Base-by-base conservation (phyloP, 2,329 filamentous ascomycete species). In the Ilyonectria sp. region DNA sequence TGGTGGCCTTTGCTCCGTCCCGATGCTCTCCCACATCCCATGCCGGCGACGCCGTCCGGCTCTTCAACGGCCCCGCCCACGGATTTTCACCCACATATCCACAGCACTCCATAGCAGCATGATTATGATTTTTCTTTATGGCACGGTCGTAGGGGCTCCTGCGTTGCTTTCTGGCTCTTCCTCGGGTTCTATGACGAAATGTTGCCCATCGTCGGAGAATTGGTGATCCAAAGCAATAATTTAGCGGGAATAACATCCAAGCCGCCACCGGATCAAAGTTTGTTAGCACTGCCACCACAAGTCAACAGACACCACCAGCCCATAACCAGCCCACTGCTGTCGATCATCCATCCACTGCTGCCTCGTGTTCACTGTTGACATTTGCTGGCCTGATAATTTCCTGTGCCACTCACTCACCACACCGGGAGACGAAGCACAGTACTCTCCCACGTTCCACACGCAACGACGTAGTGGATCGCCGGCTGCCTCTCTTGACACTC, bases 281-380 rank as follows among this genome's bases (percentile, higher is more conserved):
- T 49, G 56, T 37, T 44, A n/a, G 60, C 65, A 68, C 65, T 60
- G 65, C 65, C 65, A 60, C 65, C 65, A 60, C 65, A 35, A 35
- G 55, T 21, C n/a, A 35, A 19, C 29, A 43, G 21, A 44, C 37
- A 26, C 6, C 35, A 56, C 37, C 53, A 59, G 62, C 62, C 44
- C 62, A 65, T 56, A 21, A 31, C 46, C 31, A 55, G 7, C 21
- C 40, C 37, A 46, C 37, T 13, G 31, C 21, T 53, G 50, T 35
- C 44, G 52, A 62, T 62, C 52, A 44, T 13, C 15, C 52, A 44
- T 13, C 19, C 50, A 49, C 21, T 5, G 13, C 31, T 31, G 8
- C 31, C 50, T 44, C 40, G 59, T 62, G 49, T 62, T 62, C 26
- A 46, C 19, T 40, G 31, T 53, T n/a, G 11, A 35, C 29, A 19